Evolutionary conservation across 2,329 filamentous ascomycete genomes (phyloP), one percentile per base, ranked within the genome.

Genomic region (Moelleriella libera): DNA sequence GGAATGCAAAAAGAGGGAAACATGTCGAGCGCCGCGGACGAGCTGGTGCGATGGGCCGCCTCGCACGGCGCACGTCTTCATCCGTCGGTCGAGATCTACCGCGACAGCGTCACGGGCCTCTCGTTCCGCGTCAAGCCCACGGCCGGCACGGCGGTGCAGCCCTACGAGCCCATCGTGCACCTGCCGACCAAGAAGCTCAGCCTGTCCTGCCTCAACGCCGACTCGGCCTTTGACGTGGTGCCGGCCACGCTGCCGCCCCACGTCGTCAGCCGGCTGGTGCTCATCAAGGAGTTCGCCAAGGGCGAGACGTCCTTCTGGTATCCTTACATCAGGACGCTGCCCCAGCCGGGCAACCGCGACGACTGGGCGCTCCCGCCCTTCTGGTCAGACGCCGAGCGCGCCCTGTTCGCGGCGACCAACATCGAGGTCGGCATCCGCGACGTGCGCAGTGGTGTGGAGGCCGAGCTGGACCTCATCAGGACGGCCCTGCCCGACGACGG

Each of bases 231-330:
- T 44, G 71, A 76, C 0, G 45, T 57, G 1, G 78, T 85, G 53
- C 60, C 83, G 44, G 54, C 67, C 1, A 55, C 57, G 5, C 61
- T 71, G 2, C 72, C 74, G 1, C 71, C 78, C 0, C 75, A 84
- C 53, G 76, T 84, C 48, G 63, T 81, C 45, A 74, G 78, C 7
- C 74, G 81, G 4, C 83, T 87, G 62, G 82, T 85, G 52, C 69
- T 88, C 5, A 71, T 85, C 58, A 76, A 81, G 51, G 78, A 88
- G 59, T 80, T 78, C 57, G 67, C 87, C 32, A 62, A 72, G 2
- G 75, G 74, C 1, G 48, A 62, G 2, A 57, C 69, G 2, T 84
- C 83, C 0, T 78, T 76, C 53, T 88, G 84, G 84, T 71, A 68
- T 59, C 73, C 79, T 1, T 88, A 88, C 61, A 75, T 88, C 52